phyloP scores from a whole-genome alignment of 2,329 filamentous ascomycete species.

The Xylaria sp. region DNA sequence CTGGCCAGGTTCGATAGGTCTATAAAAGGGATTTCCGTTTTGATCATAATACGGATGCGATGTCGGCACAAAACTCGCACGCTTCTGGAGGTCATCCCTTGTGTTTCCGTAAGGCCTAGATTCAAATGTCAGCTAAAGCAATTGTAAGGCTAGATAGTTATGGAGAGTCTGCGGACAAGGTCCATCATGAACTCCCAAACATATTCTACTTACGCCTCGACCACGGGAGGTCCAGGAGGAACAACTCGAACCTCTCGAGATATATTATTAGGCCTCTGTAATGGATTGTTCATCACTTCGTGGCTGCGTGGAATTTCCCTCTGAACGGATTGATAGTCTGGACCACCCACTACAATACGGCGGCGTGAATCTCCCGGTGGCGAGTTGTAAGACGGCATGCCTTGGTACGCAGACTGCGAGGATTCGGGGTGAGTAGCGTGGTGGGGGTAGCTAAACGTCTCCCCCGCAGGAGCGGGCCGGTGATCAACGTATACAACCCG shows the following conservation, averaged over 20 bases:
- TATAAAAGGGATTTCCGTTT: slow-evolving; percentile 8
- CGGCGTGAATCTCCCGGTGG: slow-evolving; percentile 12
- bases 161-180: neutral
- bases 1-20: slow-evolving; percentile 10
- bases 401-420: slow-evolving; percentile 16
- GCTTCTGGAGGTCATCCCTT: slow-evolving; percentile 7
- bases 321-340: slow-evolving; percentile 6
- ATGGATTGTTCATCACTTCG: slow-evolving; percentile 12
- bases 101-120: slow-evolving; percentile 16
- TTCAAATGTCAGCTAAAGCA: slow-evolving; percentile 17
- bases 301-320: slow-evolving; percentile 18
- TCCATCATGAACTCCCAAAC: neutral
- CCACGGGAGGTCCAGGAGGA: slow-evolving; percentile 9
- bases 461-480: slow-evolving; percentile 14
- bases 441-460: slow-evolving; percentile 14
- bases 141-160: neutral
- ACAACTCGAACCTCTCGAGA: slow-evolving; percentile 14
- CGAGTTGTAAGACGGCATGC: slow-evolving; percentile 5
- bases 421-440: slow-evolving; percentile 7
- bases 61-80: slow-evolving; percentile 5
- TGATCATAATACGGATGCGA: slow-evolving; percentile 1
- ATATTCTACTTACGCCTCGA: slow-evolving; percentile 29
- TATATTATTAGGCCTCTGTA: slow-evolving; percentile 14
- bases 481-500: slow-evolving; percentile 30
- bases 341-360: slow-evolving; percentile 1